These are phyloP conservation scores for Phytopythium sindhum DNA, from an alignment of 352 stramenopile species.

Conservation along the genomic window DNA sequence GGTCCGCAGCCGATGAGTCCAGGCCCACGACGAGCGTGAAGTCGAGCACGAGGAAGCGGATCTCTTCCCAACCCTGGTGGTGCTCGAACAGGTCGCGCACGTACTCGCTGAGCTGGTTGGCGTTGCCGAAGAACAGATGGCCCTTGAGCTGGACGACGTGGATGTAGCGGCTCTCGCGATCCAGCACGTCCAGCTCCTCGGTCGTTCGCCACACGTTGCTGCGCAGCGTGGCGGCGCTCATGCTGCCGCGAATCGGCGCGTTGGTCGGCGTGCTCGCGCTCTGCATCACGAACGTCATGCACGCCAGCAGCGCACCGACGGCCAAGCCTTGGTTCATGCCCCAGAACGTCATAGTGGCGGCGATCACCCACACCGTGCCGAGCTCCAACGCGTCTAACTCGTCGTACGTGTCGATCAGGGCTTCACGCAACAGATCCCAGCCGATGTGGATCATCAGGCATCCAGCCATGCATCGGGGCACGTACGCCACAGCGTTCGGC, in stretches of 20 bases:
- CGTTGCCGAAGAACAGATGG: conserved; percentile 90
- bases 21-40: conserved; percentile 92
- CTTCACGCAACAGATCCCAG: conserved; percentile 87
- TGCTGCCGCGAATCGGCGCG: conserved; percentile 87
- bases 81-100: conserved; percentile 68
- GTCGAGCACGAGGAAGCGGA: conserved; percentile 83
- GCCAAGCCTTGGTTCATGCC: conserved; percentile 91
- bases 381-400: conserved; percentile 91
- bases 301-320: conserved; percentile 82
- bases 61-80: conserved; percentile 7
- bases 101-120: conserved; percentile 87
- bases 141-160: conserved; percentile 77
- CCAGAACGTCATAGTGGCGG: conserved; percentile 89
- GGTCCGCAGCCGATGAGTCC: conserved; percentile 81
- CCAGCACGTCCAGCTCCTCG: conserved; percentile 77
- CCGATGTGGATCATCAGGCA: conserved; percentile 92
- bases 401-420: conserved; percentile 83
- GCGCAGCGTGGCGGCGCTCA: conserved; percentile 88
- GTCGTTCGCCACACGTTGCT: conserved; percentile 72
- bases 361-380: conserved; percentile 88
- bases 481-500: conserved; percentile 77
- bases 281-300: conserved; percentile 90
- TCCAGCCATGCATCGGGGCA: conserved; percentile 91
- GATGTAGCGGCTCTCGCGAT: conserved; percentile 76
- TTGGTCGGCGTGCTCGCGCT: conserved; percentile 78